These are phyloP conservation scores for Pichia sp. DNA, from an alignment of 1,139 yeast species.

Conservation along the genomic window DNA sequence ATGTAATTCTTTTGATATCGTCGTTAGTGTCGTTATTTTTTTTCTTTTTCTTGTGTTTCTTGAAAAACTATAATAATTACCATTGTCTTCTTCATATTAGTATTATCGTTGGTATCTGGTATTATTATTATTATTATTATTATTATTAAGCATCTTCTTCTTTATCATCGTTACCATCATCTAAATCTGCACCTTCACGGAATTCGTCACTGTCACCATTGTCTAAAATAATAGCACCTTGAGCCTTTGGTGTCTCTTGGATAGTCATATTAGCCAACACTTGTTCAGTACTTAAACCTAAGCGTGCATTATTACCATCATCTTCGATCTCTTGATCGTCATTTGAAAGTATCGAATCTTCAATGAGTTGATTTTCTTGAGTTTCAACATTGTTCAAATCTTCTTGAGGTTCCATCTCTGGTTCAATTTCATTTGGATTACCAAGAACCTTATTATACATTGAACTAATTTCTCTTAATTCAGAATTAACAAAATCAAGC, in stretches of 20 bases:
- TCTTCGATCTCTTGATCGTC: neutral
- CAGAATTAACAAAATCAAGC: slow-evolving; percentile 81
- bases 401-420: slow-evolving; percentile 16
- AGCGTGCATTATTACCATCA: slow-evolving; percentile 1
- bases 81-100: too few species aligned
- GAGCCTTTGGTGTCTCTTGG: slow-evolving; percentile 20
- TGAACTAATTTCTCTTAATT: slow-evolving; percentile 83
- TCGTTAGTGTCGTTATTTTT: neutral
- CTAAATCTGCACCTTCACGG: slow-evolving; percentile 7
- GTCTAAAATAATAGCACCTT: slow-evolving; percentile 32
- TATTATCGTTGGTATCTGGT: too few species aligned
- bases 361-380: neutral
- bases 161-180: slow-evolving; percentile 15
- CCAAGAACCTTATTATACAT: slow-evolving; percentile 94
- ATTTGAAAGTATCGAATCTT: neutral
- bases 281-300: slow-evolving; percentile 15
- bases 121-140: slow-evolving; percentile 3
- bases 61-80: too few species aligned
- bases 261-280: slow-evolving; percentile 17
- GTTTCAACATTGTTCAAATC: slow-evolving; percentile 17
- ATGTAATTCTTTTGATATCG: neutral
- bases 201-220: slow-evolving; percentile 32
- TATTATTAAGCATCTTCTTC: slow-evolving; percentile 17
- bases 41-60: neutral
- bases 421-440: slow-evolving; percentile 44